Conservation (phyloP, 2,329 filamentous ascomycete genomes). For the Diplodia corticola region DNA sequence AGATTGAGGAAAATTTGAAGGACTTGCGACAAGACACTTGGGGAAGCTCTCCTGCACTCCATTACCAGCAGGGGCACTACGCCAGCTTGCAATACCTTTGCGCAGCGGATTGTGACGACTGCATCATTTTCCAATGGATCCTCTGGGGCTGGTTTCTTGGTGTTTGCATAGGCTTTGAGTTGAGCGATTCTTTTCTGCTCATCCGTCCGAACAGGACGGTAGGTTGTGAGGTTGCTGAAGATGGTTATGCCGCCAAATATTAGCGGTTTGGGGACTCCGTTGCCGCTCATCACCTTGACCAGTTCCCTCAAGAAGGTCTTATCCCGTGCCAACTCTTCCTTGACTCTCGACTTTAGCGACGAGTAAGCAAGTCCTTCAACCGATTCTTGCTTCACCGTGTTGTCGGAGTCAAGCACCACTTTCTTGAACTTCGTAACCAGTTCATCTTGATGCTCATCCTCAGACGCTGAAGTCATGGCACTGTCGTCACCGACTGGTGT, state of each 20-base stretch:
- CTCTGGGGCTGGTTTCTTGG: slow-evolving; percentile 62
- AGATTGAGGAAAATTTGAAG: slow-evolving; percentile 77
- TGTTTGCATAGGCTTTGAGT: slow-evolving; percentile 91
- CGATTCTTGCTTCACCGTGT: slow-evolving; percentile 64
- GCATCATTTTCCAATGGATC: slow-evolving; percentile 75
- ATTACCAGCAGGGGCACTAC: slow-evolving; percentile 75
- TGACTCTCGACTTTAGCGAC: slow-evolving; percentile 80
- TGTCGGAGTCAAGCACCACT: slow-evolving; percentile 63
- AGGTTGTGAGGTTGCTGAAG: slow-evolving; percentile 79
- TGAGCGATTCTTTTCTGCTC: slow-evolving; percentile 91
- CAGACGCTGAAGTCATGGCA: slow-evolving; percentile 23
- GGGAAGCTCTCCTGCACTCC: slow-evolving; percentile 71
- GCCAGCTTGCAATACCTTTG: slow-evolving; percentile 74
- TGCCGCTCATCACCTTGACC: slow-evolving; percentile 57
- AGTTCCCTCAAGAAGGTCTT: slow-evolving; percentile 67
- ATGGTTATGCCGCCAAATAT: slow-evolving; percentile 87
- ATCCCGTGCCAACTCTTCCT: slow-evolving; percentile 75
- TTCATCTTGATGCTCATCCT: slow-evolving; percentile 41
- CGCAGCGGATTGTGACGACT: slow-evolving; percentile 74
- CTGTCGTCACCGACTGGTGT: slow-evolving; percentile 32
- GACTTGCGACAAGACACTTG: slow-evolving; percentile 69
- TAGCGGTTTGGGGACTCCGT: slow-evolving; percentile 53
- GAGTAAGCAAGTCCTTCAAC: slow-evolving; percentile 92
- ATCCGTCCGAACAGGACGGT: slow-evolving; percentile 74
- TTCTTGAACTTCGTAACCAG: slow-evolving; percentile 60